These are phyloP conservation scores for Solidago caesia DNA, from an alignment of 129 eudicot species.

Conservation along the genomic window DNA sequence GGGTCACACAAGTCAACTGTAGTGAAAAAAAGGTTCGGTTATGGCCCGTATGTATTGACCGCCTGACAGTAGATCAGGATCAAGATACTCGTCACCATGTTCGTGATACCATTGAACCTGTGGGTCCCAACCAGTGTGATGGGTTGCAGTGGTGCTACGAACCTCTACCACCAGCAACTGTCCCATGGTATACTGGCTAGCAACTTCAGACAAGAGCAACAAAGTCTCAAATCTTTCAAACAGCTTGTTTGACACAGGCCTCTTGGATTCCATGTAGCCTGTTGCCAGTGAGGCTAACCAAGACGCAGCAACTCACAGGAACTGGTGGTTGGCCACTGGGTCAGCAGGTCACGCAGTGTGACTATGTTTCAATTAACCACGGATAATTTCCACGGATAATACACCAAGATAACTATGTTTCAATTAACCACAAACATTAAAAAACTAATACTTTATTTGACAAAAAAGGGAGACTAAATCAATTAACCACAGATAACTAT, in stretches of 20 bases:
- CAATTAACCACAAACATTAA: too few relatives aligned
- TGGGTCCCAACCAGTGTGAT: neutral
- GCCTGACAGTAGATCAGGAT: conserved; percentile 15
- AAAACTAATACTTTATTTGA: too few relatives aligned
- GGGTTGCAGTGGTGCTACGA: conserved; percentile 19
- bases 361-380: too few relatives aligned
- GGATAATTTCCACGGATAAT: too few relatives aligned
- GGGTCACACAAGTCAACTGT: too few relatives aligned
- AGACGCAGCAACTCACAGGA: neutral
- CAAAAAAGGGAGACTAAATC: too few relatives aligned
- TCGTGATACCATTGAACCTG: neutral
- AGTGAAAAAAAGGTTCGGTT: too few relatives aligned
- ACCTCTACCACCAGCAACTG: conserved; percentile 27
- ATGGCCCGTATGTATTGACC: neutral
- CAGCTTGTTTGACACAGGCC: conserved; percentile 24
- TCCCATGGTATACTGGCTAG: conserved; percentile 29
- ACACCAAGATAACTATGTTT: too few relatives aligned
- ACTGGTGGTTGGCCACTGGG: conserved; percentile 33
- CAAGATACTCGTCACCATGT: conserved; percentile 17
- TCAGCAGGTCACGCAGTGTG: conserved; percentile 20
- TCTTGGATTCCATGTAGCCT: conserved; percentile 35
- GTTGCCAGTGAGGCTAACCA: conserved; percentile 26
- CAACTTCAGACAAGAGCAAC: conserved; percentile 11
- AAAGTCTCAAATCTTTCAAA: conserved; percentile 16
- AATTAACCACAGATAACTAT: too few relatives aligned